A percentile compares a stretch with the other conserved stretches of the same genome.
These are phyloP conservation scores for Acorus gramineus DNA, from an alignment of 106 monocot species.

Conservation along the genomic window DNA sequence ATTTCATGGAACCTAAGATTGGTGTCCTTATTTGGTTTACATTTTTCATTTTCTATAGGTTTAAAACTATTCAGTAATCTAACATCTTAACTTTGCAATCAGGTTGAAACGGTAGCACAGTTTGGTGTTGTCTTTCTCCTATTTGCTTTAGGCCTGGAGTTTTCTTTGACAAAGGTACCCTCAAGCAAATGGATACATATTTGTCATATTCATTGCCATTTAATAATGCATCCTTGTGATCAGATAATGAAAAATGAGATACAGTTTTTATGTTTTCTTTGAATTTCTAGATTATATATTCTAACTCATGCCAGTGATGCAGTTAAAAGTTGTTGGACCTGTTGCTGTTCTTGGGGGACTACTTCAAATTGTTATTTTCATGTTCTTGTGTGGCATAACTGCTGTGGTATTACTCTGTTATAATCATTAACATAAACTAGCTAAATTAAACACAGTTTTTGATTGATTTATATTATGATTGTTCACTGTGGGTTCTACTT, in stretches of 20 bases:
- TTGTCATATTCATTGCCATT: not conserved
- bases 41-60: not conserved
- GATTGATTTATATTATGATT: not conserved
- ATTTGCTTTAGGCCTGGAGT: slow-evolving; percentile 93
- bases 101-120: slow-evolving; percentile 96
- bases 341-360: slow-evolving; percentile 98
- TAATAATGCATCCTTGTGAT: too few species aligned
- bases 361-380: slow-evolving; percentile 82
- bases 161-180: slow-evolving; percentile 87
- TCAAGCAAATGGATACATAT: not conserved
- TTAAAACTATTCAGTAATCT: not conserved
- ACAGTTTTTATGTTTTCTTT: not conserved
- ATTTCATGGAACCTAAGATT: too few species aligned
- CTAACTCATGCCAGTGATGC: slow-evolving; percentile 5
- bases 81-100: not conserved
- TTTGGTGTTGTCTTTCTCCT: slow-evolving; percentile 97
- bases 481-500: not conserved
- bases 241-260: too few species aligned
- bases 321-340: slow-evolving; percentile 85
- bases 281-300: not conserved
- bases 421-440: too few species aligned
- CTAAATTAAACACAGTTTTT: too few species aligned
- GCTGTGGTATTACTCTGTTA: slow-evolving; percentile 45
- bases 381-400: slow-evolving; percentile 74
- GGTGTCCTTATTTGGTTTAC: not conserved